Evolutionary conservation across 129 eudicot species (phyloP).

Genomic region (Heracleum sosnowskyi): DNA sequence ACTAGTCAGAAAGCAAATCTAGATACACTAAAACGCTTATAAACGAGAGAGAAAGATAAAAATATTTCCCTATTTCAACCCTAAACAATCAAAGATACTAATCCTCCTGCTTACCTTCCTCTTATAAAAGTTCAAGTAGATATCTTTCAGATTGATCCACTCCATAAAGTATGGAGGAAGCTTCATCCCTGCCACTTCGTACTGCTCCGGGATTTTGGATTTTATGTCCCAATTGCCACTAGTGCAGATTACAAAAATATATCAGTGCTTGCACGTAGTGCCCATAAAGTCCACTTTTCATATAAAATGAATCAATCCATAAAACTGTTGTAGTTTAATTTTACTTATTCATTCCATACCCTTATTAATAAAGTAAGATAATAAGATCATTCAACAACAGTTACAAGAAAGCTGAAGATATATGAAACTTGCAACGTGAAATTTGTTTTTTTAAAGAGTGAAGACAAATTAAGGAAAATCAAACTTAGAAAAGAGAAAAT

Average conservation of each 20-base stretch:
- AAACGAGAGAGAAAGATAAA: neutral
- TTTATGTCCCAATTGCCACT: conserved; percentile 99
- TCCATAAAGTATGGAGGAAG: conserved; percentile 84
- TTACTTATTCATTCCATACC: neutral
- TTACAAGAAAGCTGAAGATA: neutral
- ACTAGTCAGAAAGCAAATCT: too few species aligned
- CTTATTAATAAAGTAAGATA: neutral
- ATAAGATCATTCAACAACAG: neutral
- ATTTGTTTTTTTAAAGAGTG: neutral
- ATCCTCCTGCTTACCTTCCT: conserved; percentile 35
- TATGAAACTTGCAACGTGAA: neutral
- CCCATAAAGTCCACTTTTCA: neutral
- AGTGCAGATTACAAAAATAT: conserved; percentile 16
- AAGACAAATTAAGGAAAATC: neutral
- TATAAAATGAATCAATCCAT: neutral
- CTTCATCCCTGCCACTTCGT: conserved; percentile 52
- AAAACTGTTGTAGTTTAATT: neutral
- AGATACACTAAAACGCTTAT: neutral
- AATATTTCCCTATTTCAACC: neutral
- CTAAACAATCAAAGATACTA: conserved; percentile 25
- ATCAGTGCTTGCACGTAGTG: conserved; percentile 10
- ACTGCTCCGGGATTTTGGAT: conserved; percentile 85
- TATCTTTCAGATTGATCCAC: conserved; percentile 94
- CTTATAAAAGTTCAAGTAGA: conserved; percentile 78
- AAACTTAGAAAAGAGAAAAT: neutral